A percentile compares a stretch with the other conserved stretches of the same genome.
Conservation (phyloP, 495 filamentous ascomycete species). For the Polyplosphaeria fusca region DNA sequence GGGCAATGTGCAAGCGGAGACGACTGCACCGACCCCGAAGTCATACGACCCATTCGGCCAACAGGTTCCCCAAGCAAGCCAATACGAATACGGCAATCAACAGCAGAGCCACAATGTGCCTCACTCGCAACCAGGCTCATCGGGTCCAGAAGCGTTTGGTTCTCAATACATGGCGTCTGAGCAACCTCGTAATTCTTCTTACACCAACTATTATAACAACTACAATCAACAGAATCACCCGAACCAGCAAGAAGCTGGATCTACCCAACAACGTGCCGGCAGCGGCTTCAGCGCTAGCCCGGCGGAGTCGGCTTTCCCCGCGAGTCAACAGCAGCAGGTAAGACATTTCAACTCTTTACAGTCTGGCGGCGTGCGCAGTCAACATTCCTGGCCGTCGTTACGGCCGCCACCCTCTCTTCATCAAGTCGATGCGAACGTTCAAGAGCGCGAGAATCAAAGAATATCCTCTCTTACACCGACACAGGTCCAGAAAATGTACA, state of each 20-base stretch:
- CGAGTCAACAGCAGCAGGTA: conserved; percentile 43
- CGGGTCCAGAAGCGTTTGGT: conserved; percentile 75
- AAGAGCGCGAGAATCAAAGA: not conserved
- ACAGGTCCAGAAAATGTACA: conserved; percentile 63
- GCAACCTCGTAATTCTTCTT: conserved; percentile 67
- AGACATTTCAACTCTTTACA: conserved; percentile 19
- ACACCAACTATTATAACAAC: conserved; percentile 73
- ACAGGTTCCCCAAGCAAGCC: conserved; percentile 56
- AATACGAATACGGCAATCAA: conserved; percentile 55
- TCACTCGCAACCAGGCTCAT: conserved; percentile 57
- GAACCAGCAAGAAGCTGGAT: conserved; percentile 67
- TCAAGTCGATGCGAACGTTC: not conserved
- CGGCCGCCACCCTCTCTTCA: too few species aligned
- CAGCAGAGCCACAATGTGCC: conserved; percentile 40
- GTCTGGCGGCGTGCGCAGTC: not conserved
- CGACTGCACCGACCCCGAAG: conserved; percentile 65
- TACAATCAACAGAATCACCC: conserved; percentile 68
- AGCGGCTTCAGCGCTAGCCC: conserved; percentile 74
- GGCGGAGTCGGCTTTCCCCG: conserved; percentile 62
- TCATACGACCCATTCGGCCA: conserved; percentile 84
- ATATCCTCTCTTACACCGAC: conserved; percentile 39
- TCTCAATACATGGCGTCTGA: conserved; percentile 78
- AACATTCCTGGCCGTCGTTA: not conserved
- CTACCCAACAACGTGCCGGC: conserved; percentile 64
- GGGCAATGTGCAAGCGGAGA: conserved; percentile 54